phyloP scores from a whole-genome alignment of 768 basidiomycete genomes.

The Termitomyces titanicus region DNA sequence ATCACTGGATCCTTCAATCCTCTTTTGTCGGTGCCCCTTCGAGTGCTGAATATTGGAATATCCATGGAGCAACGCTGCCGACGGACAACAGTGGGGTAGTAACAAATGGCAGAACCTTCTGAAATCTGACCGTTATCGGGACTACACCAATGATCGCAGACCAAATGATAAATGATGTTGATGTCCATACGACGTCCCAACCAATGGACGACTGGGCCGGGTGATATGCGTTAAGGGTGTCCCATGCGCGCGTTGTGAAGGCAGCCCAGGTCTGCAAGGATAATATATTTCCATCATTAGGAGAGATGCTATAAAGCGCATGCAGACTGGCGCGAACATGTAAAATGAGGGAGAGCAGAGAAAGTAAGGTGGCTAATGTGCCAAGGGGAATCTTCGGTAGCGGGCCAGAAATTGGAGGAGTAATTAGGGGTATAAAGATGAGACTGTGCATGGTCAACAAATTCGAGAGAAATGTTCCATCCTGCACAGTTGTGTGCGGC shows the following conservation, averaged over 20 bases:
- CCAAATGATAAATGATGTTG: conserved; percentile 38
- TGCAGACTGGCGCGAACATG: neutral
- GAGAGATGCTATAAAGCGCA: neutral
- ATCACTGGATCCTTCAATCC: neutral
- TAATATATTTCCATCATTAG: neutral
- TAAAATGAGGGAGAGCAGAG: neutral
- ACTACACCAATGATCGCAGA: conserved; percentile 2
- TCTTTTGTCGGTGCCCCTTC: neutral
- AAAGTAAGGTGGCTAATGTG: neutral
- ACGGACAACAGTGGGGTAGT: conserved; percentile 3
- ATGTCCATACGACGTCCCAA: conserved; percentile 63
- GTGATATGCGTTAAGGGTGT: conserved; percentile 45
- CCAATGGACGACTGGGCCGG: conserved; percentile 65
- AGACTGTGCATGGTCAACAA: conserved; percentile 60
- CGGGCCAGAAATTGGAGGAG: conserved; percentile 6
- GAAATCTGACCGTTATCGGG: neutral
- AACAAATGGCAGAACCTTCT: neutral
- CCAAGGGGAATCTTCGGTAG: neutral
- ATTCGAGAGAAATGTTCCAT: conserved; percentile 48
- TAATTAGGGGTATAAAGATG: conserved; percentile 49
- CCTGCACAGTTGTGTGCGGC: conserved; percentile 36
- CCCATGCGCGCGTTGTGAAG: conserved; percentile 24
- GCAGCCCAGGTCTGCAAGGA: conserved; percentile 17
- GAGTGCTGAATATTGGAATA: neutral
- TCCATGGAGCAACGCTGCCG: conserved; percentile 9